Evolutionary conservation across 176 grass and related monocot genomes (phyloP).

Genomic region (Chloris gayana): DNA sequence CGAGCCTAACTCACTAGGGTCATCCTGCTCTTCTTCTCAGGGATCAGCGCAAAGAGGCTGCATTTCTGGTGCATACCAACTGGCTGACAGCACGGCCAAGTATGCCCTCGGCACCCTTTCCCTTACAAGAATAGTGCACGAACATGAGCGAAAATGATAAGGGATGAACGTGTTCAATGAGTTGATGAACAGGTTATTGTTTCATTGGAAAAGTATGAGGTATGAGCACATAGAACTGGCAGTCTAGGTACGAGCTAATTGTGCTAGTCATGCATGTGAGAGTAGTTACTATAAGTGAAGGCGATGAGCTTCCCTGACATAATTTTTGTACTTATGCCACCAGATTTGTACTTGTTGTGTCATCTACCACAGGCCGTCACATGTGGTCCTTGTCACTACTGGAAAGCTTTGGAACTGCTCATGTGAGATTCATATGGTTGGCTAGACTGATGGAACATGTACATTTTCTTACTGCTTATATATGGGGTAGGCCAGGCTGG

Average conservation of each 20-base stretch:
- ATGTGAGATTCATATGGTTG: background rate
- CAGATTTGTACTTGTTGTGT: background rate
- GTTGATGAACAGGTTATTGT: too few relatives aligned
- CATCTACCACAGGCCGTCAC: background rate
- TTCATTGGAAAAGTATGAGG: too few relatives aligned
- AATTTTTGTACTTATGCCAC: background rate
- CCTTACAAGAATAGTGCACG: too few relatives aligned
- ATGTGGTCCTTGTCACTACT: background rate
- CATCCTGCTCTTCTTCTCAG: background rate
- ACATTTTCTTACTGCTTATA: background rate
- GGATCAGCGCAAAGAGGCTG: too few relatives aligned
- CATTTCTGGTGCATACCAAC: too few relatives aligned
- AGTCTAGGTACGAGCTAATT: background rate
- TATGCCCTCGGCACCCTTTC: too few relatives aligned
- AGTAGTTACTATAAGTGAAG: background rate
- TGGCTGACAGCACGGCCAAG: too few relatives aligned
- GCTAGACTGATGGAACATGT: background rate
- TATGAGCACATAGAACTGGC: too few relatives aligned
- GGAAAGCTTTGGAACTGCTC: background rate
- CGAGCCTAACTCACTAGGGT: conserved; percentile 3
- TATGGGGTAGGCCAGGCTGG: background rate
- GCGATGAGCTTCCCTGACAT: background rate
- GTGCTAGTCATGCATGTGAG: background rate
- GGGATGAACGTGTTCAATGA: too few relatives aligned
- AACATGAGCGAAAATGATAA: too few relatives aligned